These are phyloP conservation scores for Aureobasidium sp. DNA, from an alignment of 2,329 filamentous ascomycete species.

Conservation along the genomic window DNA sequence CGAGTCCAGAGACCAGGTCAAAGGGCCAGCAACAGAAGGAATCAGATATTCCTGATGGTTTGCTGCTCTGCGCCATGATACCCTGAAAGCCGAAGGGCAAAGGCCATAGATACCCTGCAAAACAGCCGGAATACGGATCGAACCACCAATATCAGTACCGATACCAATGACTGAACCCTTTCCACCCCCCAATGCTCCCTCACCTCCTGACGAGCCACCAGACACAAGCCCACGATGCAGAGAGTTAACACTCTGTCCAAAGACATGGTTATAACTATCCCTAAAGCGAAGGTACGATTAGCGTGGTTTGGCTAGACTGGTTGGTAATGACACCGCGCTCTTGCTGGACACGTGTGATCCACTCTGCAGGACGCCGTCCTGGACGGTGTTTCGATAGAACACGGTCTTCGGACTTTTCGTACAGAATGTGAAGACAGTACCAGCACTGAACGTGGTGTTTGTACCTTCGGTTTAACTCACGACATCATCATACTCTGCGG, in stretches of 20 bases:
- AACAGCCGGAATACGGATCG: conserved; percentile 40
- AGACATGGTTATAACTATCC: conserved; percentile 44
- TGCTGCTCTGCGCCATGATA: conserved; percentile 33
- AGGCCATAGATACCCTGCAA: conserved; percentile 39
- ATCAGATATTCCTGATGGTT: conserved; percentile 28
- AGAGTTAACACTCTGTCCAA: conserved; percentile 47
- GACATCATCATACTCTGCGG: conserved; percentile 49
- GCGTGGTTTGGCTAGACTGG: too few species aligned
- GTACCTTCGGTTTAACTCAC: too few species aligned
- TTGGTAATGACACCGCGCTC: too few species aligned
- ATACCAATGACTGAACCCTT: conserved; percentile 46
- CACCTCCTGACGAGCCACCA: conserved; percentile 49
- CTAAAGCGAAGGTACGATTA: too few species aligned
- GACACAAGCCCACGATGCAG: conserved; percentile 42
- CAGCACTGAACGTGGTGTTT: too few species aligned
- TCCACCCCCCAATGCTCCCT: conserved; percentile 46
- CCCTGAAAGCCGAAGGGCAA: conserved; percentile 32
- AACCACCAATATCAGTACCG: conserved; percentile 46
- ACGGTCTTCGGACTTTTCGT: too few species aligned
- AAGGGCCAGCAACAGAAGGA: conserved; percentile 41
- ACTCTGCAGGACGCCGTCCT: too few species aligned
- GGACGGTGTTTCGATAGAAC: too few species aligned
- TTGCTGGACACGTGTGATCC: too few species aligned
- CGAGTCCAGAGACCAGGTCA: conserved; percentile 45
- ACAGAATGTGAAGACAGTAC: too few species aligned